Evolutionary conservation across 805 yeast species (phyloP).

Genomic region (Metschnikowia hibisci): DNA sequence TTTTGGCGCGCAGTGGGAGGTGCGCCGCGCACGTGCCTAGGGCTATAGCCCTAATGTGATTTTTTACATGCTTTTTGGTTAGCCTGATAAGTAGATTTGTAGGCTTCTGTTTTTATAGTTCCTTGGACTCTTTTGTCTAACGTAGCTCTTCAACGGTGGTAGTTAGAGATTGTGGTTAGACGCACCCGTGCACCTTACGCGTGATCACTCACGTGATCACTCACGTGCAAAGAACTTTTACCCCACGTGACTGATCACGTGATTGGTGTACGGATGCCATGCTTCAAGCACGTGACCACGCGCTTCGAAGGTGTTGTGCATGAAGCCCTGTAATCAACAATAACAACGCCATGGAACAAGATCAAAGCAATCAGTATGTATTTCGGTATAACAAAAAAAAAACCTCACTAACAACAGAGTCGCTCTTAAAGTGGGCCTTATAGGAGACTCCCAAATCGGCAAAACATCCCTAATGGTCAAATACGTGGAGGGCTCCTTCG

Average conservation of each 20-base stretch:
- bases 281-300: too few species aligned
- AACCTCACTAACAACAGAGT: constrained; percentile 37
- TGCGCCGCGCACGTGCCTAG: constrained; percentile 1
- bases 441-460: constrained; percentile 96
- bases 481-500: constrained; percentile 92
- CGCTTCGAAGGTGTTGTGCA: not conserved
- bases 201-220: not conserved
- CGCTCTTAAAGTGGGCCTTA: constrained; percentile 80
- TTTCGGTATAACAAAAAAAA: constrained; percentile 2
- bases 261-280: constrained; percentile 3
- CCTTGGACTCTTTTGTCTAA: too few species aligned
- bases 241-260: too few species aligned
- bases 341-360: constrained; percentile 16
- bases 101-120: too few species aligned
- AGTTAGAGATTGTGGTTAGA: too few species aligned
- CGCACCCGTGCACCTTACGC: too few species aligned
- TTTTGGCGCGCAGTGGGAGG: constrained; percentile 1
- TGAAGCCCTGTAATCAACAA: constrained; percentile 1
- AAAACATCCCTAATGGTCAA: constrained; percentile 95
- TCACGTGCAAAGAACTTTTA: not conserved
- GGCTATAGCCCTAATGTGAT: constrained; percentile 2
- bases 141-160: too few species aligned
- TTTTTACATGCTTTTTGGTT: too few species aligned
- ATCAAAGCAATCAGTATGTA: constrained; percentile 39
- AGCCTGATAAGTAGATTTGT: too few species aligned